Conservation (phyloP, 2,329 filamentous ascomycete genomes). For the Stromatinia cepivora region DNA sequence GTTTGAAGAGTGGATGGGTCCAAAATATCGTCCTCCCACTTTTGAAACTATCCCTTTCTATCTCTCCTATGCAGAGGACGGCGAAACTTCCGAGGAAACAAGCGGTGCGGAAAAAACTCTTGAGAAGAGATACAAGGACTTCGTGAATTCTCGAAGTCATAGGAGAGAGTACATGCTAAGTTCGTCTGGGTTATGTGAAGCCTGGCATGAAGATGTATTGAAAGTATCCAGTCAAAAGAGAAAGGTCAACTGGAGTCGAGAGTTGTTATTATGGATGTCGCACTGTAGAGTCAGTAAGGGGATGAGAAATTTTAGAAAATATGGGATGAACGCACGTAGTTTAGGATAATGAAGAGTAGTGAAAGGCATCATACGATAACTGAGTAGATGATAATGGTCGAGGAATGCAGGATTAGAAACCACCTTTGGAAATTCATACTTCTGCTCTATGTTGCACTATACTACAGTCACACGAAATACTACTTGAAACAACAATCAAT, state of each 20-base stretch:
- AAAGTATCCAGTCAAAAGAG: no score
- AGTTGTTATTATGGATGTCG: accelerated
- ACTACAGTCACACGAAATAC: neutral
- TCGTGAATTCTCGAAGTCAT: neutral
- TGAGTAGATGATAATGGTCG: neutral
- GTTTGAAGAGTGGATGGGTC: neutral
- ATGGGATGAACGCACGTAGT: no score
- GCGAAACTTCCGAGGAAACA: neutral
- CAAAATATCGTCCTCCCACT: neutral
- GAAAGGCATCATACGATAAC: no score
- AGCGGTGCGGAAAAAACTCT: neutral
- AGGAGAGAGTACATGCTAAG: accelerated
- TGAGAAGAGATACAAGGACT: neutral
- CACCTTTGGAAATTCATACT: neutral
- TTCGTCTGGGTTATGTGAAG: neutral
- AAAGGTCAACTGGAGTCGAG: no score
- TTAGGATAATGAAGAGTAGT: no score
- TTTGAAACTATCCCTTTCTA: neutral
- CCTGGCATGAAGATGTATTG: no score
- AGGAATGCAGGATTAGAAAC: neutral
- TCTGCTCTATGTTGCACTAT: no score
- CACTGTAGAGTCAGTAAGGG: no score
- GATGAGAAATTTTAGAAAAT: no score
- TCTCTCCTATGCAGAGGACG: neutral
- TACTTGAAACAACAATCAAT: neutral